Conservation (phyloP, 2,329 filamentous ascomycete genomes). For the Sporothrix variecibatus region DNA sequence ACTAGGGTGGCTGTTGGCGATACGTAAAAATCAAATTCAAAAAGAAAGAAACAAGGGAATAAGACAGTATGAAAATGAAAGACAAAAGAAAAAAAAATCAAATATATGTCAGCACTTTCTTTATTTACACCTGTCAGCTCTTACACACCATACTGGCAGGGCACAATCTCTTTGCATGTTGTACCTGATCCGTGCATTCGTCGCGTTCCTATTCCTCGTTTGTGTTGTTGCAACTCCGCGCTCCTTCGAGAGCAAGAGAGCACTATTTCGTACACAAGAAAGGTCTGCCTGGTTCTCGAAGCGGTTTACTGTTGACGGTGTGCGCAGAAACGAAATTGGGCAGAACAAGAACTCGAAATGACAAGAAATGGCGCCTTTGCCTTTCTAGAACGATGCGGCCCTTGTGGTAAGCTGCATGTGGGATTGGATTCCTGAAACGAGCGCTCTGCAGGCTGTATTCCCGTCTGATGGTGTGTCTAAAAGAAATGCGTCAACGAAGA, state of each 20-base stretch:
- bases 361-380: not conserved
- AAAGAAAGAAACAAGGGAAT: not conserved
- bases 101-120: conserved; percentile 2
- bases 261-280: not conserved
- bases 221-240: not conserved
- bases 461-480: not conserved
- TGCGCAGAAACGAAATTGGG: conserved; percentile 11
- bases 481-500: not conserved
- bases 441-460: not conserved
- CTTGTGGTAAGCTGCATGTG: conserved; percentile 7
- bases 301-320: not conserved
- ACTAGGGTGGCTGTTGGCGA: not conserved
- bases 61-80: not conserved
- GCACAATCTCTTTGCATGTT: not conserved
- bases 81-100: not conserved
- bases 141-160: conserved; percentile 7
- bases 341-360: not conserved
- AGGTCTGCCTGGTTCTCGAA: not conserved
- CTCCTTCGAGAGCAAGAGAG: not conserved
- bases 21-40: not conserved
- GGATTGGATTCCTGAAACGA: conserved; percentile 10
- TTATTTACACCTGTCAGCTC: conserved; percentile 11
- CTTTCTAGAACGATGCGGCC: conserved; percentile 8
- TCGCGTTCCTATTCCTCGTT: not conserved
- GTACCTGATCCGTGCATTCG: not conserved